phyloP scores from a whole-genome alignment of 768 basidiomycete species.

The Sutorius australiensis region DNA sequence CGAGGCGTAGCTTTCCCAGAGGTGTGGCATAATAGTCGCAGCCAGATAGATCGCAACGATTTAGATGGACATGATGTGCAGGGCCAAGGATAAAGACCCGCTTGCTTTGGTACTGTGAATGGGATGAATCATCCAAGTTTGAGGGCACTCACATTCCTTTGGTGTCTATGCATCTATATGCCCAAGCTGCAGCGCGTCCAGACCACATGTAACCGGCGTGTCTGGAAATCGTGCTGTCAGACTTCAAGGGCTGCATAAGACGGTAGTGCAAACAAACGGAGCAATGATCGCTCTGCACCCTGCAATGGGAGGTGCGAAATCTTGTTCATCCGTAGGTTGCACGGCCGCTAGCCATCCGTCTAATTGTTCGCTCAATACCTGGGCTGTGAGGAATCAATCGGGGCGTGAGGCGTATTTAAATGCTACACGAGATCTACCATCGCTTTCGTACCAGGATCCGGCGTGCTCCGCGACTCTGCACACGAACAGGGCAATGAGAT shows the following conservation, averaged over 20 bases:
- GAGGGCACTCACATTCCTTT: slow-evolving; percentile 62
- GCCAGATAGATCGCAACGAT: slow-evolving; percentile 81
- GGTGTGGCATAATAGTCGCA: slow-evolving; percentile 82
- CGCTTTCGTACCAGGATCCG: slow-evolving; percentile 81
- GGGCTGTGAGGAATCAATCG: slow-evolving; percentile 37
- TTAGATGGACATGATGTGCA: slow-evolving; percentile 87
- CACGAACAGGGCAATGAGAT: neutral
- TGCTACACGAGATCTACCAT: slow-evolving; percentile 43
- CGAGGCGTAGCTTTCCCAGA: slow-evolving; percentile 75
- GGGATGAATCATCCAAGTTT: slow-evolving; percentile 1
- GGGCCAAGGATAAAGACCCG: slow-evolving; percentile 94
- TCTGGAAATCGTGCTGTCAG: slow-evolving; percentile 39
- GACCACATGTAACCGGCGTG: slow-evolving; percentile 97
- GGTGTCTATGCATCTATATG: slow-evolving; percentile 85
- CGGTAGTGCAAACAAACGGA: slow-evolving; percentile 57
- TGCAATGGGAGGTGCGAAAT: slow-evolving; percentile 63
- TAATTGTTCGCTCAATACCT: slow-evolving; percentile 59
- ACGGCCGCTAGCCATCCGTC: slow-evolving; percentile 60
- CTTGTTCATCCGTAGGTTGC: slow-evolving; percentile 37
- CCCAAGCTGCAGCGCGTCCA: slow-evolving; percentile 93
- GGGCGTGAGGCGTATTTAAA: slow-evolving; percentile 14
- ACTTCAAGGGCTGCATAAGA: neutral
- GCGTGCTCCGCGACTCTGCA: slow-evolving; percentile 75
- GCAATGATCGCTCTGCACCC: slow-evolving; percentile 88
- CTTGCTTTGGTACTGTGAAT: slow-evolving; percentile 48